Percentiles rank a stretch among this genome's conserved stretches.
Evolutionary conservation across 768 basidiomycete species (phyloP).

Genomic region (Pleurotus tuber-regium): DNA sequence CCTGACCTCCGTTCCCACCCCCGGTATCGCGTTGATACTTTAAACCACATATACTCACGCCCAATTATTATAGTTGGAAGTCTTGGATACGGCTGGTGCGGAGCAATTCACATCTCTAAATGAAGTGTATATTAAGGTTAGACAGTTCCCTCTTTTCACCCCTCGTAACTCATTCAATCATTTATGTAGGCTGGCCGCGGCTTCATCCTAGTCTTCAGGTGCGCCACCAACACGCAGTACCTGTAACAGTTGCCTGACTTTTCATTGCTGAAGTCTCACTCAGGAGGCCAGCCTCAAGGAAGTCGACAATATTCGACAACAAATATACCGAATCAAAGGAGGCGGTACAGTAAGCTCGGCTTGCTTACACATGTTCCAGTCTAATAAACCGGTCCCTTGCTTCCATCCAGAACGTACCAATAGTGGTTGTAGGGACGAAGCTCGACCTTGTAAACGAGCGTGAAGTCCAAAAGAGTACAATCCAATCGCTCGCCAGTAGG

Average conservation of each 20-base stretch:
- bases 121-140: conserved; percentile 79
- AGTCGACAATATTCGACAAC: conserved; percentile 76
- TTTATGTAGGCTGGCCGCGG: conserved; percentile 60
- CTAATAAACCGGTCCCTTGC: neutral
- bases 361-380: neutral
- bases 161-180: neutral
- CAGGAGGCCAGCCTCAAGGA: conserved; percentile 81
- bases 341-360: conserved; percentile 48
- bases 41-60: neutral
- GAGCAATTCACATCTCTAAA: conserved; percentile 82
- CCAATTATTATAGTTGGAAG: conserved; percentile 55
- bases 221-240: conserved; percentile 9
- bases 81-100: conserved; percentile 82
- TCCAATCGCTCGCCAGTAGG: conserved; percentile 58
- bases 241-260: conserved; percentile 9
- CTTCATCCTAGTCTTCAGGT: conserved; percentile 85
- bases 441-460: conserved; percentile 79
- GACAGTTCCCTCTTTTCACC: neutral
- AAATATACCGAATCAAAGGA: conserved; percentile 79
- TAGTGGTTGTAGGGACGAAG: conserved; percentile 86
- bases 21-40: neutral
- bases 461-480: conserved; percentile 64
- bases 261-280: conserved; percentile 52
- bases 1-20: conserved; percentile 6
- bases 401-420: conserved; percentile 55